These are phyloP conservation scores for Penicillium glabrum DNA, from an alignment of 2,329 filamentous ascomycete species.

Conservation along the genomic window DNA sequence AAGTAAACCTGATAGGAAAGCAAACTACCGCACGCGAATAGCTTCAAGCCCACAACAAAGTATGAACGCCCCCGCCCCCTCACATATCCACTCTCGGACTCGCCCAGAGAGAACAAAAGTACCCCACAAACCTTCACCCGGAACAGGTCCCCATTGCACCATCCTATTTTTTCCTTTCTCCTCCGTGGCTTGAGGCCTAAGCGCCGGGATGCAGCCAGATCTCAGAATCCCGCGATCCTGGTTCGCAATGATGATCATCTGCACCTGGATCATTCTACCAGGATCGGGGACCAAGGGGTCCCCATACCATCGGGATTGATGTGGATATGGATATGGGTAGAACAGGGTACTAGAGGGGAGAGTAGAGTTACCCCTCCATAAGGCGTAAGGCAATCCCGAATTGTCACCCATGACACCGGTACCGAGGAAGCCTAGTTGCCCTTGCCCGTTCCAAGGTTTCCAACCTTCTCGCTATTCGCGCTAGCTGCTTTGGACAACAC, in stretches of 20 bases:
- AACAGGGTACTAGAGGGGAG: no score
- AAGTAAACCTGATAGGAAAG: background rate
- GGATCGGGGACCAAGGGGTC: background rate
- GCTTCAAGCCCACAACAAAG: background rate
- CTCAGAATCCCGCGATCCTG: conserved; percentile 6
- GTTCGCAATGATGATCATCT: conserved; percentile 8
- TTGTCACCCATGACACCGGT: background rate
- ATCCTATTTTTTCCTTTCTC: background rate
- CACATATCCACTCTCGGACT: background rate
- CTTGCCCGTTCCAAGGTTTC: background rate
- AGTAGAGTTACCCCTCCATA: background rate
- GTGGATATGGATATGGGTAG: no score
- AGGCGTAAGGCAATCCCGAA: background rate
- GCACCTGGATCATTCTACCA: background rate
- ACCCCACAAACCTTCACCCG: background rate
- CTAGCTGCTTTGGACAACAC: background rate
- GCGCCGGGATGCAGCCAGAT: background rate
- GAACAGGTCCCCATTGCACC: background rate
- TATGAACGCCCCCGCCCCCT: background rate
- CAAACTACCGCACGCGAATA: background rate
- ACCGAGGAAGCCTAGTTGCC: background rate
- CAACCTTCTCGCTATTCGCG: background rate
- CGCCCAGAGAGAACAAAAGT: background rate
- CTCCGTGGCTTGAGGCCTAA: background rate
- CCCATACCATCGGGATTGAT: background rate